Evolutionary conservation across 768 basidiomycete species (phyloP).

Genomic region (Kwoniella pini): DNA sequence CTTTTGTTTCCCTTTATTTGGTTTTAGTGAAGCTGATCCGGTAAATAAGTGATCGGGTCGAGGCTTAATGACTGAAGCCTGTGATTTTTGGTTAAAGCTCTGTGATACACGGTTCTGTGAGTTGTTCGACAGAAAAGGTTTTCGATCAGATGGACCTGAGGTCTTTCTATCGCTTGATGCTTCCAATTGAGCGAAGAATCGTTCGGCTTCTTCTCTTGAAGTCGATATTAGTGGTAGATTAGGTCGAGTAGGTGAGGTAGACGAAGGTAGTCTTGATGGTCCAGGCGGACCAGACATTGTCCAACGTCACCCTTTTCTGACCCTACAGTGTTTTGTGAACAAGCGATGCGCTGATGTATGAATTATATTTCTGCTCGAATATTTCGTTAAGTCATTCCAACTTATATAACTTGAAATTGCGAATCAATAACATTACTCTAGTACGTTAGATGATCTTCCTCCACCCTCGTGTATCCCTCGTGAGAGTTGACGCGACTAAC

Average conservation of each 20-base stretch:
- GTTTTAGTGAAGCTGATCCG: too few relatives aligned
- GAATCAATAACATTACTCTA: neutral
- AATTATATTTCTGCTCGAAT: too few relatives aligned
- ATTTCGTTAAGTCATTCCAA: too few relatives aligned
- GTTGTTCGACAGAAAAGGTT: too few relatives aligned
- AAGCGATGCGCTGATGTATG: too few relatives aligned
- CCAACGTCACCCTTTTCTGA: neutral
- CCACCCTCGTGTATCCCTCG: conserved; percentile 8
- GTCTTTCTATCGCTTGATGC: neutral
- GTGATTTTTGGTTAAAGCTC: too few relatives aligned
- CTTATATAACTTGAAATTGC: too few relatives aligned
- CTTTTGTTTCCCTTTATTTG: conserved; percentile 6
- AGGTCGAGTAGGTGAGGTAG: neutral
- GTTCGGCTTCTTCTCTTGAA: neutral
- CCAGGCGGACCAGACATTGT: conserved; percentile 6
- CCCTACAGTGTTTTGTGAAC: neutral
- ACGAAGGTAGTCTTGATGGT: neutral
- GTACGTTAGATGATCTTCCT: neutral
- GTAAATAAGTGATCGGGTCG: too few relatives aligned
- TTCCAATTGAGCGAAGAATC: too few relatives aligned
- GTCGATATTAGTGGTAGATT: neutral
- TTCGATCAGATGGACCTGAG: neutral
- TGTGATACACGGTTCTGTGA: too few relatives aligned
- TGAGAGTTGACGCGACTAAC: conserved; percentile 8
- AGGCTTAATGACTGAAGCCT: too few relatives aligned